phyloP scores from a whole-genome alignment of 2,329 filamentous ascomycete genomes.

The Ustulina deusta region DNA sequence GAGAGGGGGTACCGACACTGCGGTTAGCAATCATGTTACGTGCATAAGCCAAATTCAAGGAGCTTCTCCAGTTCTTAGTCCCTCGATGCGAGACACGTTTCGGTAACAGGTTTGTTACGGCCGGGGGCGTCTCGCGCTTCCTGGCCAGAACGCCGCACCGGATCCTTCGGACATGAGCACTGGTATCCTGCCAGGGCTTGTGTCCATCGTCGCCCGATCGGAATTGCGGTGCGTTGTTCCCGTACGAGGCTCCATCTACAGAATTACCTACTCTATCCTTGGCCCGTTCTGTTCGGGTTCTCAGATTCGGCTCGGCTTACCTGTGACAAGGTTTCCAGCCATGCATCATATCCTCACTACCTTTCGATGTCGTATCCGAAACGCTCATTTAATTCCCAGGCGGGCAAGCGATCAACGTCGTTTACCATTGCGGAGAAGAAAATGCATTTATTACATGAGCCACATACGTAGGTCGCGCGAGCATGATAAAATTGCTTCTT shows the following conservation, averaged over 20 bases:
- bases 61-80: background rate
- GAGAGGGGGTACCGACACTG: conserved; percentile 34
- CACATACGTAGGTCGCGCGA: background rate
- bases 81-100: conserved; percentile 9
- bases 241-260: conserved; percentile 8
- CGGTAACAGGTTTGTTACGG: conserved; percentile 27
- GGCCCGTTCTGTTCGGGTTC: background rate
- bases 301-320: conserved; percentile 4
- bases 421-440: background rate
- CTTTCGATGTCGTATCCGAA: background rate
- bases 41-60: conserved; percentile 31
- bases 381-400: background rate
- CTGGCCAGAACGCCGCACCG: conserved; percentile 22
- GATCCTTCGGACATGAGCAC: conserved; percentile 29
- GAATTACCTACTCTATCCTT: background rate
- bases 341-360: background rate
- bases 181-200: conserved; percentile 8
- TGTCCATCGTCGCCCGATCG: conserved; percentile 18
- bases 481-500: conserved; percentile 25
- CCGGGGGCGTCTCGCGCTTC: conserved; percentile 7
- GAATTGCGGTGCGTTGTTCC: conserved; percentile 35
- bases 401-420: background rate
- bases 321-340: background rate
- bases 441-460: background rate
- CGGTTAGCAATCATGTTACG: conserved; percentile 30